Evolutionary conservation across 352 stramenopile genomes (phyloP), one percentile per base, ranked within the genome.

Genomic region (Pythium myriotylum): DNA sequence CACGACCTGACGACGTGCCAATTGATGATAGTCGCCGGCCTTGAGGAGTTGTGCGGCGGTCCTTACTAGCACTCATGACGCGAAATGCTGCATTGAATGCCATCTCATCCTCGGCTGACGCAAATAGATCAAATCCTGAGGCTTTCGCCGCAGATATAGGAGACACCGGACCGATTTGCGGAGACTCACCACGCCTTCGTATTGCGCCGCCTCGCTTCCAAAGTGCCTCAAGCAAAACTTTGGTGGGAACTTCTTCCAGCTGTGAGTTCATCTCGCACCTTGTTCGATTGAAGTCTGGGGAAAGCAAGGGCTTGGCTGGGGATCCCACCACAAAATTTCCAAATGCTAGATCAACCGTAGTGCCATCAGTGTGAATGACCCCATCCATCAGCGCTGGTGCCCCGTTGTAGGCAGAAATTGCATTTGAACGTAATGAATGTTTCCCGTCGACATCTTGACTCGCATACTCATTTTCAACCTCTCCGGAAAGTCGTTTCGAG

Each of bases 181-280:
- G 14, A 2, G 49, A 29, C 12, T 69, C 55, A 20, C 56, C 55
- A 6, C 39, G 56, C 1, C 56, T 51, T 0, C 63, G 50, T n/a
- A 59, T 59, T 5, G 27, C 61, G 12, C 54, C 66, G 3, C 73
- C 79, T 19, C 77, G 75, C 35, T 77, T 86, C 81, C 81, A 91
- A 46, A 91, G 80, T 0, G 65, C 67, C 20, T 89, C 81, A 10
- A 55, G 54, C n/a, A 52, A 7, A 10, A 53, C 55, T 5, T 48
- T 32, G 0, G 48, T 41, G 2, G 64, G 20, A 7, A 42, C 13
- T 26, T 40, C 47, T 46, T 61, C 20, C 13, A 20, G 41, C 6
- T 52, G 17, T 16, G 32, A 9, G 2, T 14, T 39, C 6, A 35
- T n/a, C 5, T n/a, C 14, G 13, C 19, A 27, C 35, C 20, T 40